phyloP scores from a whole-genome alignment of 306 rosid species.

The Neltuma alba region DNA sequence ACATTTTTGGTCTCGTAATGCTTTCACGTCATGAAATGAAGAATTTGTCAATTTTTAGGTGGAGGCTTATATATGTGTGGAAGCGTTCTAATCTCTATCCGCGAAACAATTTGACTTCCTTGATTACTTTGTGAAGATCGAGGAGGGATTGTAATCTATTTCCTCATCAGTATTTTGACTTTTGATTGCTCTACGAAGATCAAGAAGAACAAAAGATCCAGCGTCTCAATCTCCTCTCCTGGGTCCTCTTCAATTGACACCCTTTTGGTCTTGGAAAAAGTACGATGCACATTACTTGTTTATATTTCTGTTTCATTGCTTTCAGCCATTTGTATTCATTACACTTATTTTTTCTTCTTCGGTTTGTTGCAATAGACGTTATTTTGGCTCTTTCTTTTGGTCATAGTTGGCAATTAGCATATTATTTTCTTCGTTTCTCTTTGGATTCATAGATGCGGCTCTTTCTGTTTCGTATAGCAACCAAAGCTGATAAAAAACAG shows the following conservation, averaged over 20 bases:
- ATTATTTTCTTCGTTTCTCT: not conserved
- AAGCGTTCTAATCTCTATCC: not conserved
- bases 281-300: conserved; percentile 10
- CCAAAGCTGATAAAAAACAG: not conserved
- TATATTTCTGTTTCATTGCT: not conserved
- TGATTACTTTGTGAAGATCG: not conserved
- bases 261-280: not conserved
- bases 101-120: not conserved
- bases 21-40: too few species aligned
- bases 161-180: not conserved
- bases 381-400: not conserved
- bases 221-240: not conserved
- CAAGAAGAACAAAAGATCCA: conserved; percentile 22
- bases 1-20: too few species aligned
- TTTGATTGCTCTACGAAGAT: conserved; percentile 25
- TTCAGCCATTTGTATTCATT: not conserved
- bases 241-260: not conserved
- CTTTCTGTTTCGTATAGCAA: not conserved
- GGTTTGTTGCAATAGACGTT: not conserved
- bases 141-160: not conserved
- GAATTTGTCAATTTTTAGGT: too few species aligned
- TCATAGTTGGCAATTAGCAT: not conserved
- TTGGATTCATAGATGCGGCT: not conserved
- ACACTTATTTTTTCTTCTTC: not conserved
- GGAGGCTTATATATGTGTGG: too few species aligned